A percentile compares a stretch with the other conserved stretches of the same genome.
These are phyloP conservation scores for Tardiomyces digboiensis DNA, from an alignment of 1,139 yeast species.

Conservation along the genomic window DNA sequence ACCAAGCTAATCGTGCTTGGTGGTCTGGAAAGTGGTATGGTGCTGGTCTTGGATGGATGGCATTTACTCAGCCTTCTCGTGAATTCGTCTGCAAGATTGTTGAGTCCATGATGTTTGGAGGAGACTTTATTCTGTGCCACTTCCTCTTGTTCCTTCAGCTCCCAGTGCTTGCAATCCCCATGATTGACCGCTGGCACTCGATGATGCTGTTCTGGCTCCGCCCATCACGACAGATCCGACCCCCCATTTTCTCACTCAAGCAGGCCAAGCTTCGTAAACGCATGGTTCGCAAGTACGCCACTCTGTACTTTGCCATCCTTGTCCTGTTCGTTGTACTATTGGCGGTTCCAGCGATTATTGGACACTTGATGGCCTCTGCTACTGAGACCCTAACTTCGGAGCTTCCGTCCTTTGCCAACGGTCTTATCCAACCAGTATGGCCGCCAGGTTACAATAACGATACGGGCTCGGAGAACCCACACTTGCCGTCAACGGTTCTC, in stretches of 20 bases:
- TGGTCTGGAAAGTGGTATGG: conserved; percentile 78
- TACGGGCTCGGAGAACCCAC: conserved; percentile 44
- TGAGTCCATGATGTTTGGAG: conserved; percentile 60
- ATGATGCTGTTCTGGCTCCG: conserved; percentile 98
- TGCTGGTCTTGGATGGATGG: conserved; percentile 49
- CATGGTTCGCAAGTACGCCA: conserved; percentile 93
- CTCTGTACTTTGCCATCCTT: conserved; percentile 67
- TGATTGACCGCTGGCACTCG: conserved; percentile 96
- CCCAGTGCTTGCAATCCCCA: conserved; percentile 80
- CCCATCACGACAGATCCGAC: conserved; percentile 97
- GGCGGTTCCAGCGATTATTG: conserved; percentile 80
- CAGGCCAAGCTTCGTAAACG: conserved; percentile 97
- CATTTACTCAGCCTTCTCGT: conserved; percentile 55
- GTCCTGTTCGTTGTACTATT: conserved; percentile 64
- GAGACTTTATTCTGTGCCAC: conserved; percentile 67
- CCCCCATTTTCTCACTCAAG: conserved; percentile 95
- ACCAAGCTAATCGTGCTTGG: conserved; percentile 64
- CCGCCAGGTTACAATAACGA: conserved; percentile 68
- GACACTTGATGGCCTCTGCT: conserved; percentile 17
- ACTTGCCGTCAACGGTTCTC: conserved; percentile 20
- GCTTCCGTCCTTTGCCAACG: conserved; percentile 42
- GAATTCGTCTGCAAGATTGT: conserved; percentile 59
- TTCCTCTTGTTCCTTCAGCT: conserved; percentile 49
- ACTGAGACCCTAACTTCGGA: conserved; percentile 10
- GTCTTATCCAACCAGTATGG: conserved; percentile 68